phyloP scores from a whole-genome alignment of 192 early-diverging fungal genomes.

The Phycomyces blakesleeanus region DNA sequence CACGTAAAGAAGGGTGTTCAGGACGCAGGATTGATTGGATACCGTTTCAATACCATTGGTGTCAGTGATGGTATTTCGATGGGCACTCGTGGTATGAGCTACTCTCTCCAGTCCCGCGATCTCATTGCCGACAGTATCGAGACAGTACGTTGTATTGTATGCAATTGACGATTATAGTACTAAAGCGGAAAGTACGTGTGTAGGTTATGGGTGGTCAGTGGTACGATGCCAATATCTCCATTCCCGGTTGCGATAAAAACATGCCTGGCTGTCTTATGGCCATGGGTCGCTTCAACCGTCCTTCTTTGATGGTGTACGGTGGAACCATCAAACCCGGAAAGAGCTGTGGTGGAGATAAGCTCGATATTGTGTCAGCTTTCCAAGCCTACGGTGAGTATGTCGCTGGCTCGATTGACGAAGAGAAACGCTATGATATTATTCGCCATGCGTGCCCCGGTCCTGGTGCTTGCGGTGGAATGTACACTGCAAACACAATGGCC shows the following conservation, averaged over 20 bases:
- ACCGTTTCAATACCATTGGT: constrained; percentile 98
- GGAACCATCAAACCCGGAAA: constrained; percentile 88
- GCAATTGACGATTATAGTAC: too few relatives aligned
- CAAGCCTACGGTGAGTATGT: constrained; percentile 93
- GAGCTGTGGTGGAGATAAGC: constrained; percentile 59
- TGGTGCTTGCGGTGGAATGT: constrained; percentile 94
- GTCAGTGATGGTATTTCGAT: constrained; percentile 97
- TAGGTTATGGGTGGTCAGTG: constrained; percentile 93
- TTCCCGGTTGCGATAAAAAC: constrained; percentile 95
- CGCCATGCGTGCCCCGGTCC: constrained; percentile 79
- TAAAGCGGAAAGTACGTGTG: too few relatives aligned
- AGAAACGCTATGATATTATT: constrained; percentile 73
- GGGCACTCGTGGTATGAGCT: constrained; percentile 96
- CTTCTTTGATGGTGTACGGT: constrained; percentile 97
- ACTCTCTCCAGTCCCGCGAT: constrained; percentile 94
- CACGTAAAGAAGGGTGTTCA: constrained; percentile 93
- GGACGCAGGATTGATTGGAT: constrained; percentile 85
- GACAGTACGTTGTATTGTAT: constrained; percentile 61
- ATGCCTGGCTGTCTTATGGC: constrained; percentile 98
- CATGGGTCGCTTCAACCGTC: constrained; percentile 93
- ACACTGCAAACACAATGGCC: constrained; percentile 64
- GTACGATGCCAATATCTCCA: constrained; percentile 98
- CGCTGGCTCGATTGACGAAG: constrained; percentile 85
- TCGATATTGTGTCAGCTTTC: constrained; percentile 98
- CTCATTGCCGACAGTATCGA: constrained; percentile 99